These are phyloP conservation scores for Telopea speciosissima DNA, from an alignment of 177 flowering plant genomes.

Conservation along the genomic window DNA sequence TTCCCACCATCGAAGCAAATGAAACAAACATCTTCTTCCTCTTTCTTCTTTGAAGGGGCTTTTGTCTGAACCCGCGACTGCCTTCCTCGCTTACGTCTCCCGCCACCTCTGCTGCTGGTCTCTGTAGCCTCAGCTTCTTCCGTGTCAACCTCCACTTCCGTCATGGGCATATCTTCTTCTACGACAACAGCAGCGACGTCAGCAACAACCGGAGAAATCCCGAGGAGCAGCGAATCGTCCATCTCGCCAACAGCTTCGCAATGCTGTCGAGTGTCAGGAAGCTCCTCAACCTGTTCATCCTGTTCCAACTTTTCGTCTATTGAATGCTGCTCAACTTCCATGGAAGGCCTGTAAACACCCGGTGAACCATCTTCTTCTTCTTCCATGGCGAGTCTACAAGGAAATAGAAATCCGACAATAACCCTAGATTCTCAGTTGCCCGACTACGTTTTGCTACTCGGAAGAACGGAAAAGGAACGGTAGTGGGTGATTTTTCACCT, in stretches of 20 bases:
- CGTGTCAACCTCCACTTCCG: conserved; percentile 11
- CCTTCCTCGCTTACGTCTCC: conserved; percentile 43
- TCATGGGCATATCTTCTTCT: conserved; percentile 4
- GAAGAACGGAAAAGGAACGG: neutral
- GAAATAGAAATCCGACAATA: neutral
- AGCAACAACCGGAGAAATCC: conserved; percentile 9
- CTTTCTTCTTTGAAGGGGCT: conserved; percentile 28
- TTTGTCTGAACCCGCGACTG: conserved; percentile 19
- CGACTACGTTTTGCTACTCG: neutral
- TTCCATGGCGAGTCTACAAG: conserved; percentile 5
- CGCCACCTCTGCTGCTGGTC: conserved; percentile 9
- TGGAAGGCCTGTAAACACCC: neutral
- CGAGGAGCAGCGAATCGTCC: conserved; percentile 24
- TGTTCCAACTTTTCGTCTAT: conserved; percentile 4
- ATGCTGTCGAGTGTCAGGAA: conserved; percentile 9
- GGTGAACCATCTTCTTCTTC: conserved; percentile 7
- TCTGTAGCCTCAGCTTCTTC: conserved; percentile 20
- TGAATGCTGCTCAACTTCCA: neutral
- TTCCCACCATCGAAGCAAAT: conserved; percentile 93
- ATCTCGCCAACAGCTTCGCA: conserved; percentile 15
- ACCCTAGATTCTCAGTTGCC: conserved; percentile 11
- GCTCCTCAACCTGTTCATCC: neutral
- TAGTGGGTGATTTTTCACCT: neutral
- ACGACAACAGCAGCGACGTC: conserved; percentile 6
- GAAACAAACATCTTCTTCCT: conserved; percentile 86